These are phyloP conservation scores for Urtica urens DNA, from an alignment of 306 rosid genomes.

Conservation along the genomic window DNA sequence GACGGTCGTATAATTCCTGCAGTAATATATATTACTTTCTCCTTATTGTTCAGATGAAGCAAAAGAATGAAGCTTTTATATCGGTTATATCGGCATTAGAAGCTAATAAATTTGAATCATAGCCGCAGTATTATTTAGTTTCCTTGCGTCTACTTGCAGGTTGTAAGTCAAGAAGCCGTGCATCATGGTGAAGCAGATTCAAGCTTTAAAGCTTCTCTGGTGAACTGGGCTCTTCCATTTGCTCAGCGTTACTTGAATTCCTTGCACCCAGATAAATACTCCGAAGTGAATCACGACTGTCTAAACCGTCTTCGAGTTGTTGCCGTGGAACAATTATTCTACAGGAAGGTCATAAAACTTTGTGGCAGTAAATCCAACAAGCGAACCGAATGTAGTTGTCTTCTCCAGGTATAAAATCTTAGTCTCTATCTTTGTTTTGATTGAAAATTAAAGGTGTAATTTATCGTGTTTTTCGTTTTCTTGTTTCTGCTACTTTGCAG, in stretches of 20 bases:
- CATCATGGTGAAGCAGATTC: constrained; percentile 45
- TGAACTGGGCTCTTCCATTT: constrained; percentile 80
- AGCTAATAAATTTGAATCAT: no score
- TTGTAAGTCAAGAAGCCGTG: constrained; percentile 76
- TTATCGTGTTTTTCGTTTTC: background rate
- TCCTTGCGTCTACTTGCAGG: constrained; percentile 36
- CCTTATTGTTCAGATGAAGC: no score
- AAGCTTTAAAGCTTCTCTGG: constrained; percentile 42
- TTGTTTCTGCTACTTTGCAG: constrained; percentile 24
- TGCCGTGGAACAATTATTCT: constrained; percentile 71
- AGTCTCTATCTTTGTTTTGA: background rate
- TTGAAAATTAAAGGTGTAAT: background rate
- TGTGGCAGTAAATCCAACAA: constrained; percentile 35
- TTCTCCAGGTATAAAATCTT: constrained; percentile 54
- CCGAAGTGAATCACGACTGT: constrained; percentile 49
- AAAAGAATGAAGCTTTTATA: no score
- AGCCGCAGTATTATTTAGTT: no score
- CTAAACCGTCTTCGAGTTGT: constrained; percentile 42
- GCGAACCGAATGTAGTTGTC: constrained; percentile 52
- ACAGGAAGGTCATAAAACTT: constrained; percentile 56
- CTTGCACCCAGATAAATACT: constrained; percentile 42
- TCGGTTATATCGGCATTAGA: no score
- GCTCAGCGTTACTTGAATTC: constrained; percentile 73
- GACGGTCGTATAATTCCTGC: no score
- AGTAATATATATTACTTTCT: no score